Evolutionary conservation across 2,329 filamentous ascomycete genomes (phyloP).

Genomic region (Ciborinia camelliae): DNA sequence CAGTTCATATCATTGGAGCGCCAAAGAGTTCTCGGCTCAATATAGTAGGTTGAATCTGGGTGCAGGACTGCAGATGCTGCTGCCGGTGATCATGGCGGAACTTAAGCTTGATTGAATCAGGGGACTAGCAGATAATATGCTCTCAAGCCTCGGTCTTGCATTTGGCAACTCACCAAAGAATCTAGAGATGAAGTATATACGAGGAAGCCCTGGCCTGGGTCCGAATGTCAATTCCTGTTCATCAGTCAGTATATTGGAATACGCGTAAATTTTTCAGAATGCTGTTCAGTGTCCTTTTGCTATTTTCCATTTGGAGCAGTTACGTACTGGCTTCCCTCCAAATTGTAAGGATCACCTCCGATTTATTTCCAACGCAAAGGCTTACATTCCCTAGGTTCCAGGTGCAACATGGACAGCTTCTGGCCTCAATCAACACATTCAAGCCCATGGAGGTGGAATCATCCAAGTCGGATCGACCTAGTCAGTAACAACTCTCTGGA

Average conservation of each 20-base stretch:
- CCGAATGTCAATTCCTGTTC: not conserved
- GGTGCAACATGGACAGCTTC: conserved; percentile 35
- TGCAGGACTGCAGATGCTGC: not conserved
- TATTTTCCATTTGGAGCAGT: conserved; percentile 9
- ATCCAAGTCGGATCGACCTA: conserved; percentile 54
- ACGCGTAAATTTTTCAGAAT: not conserved
- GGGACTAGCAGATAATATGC: not conserved
- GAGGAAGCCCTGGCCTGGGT: not conserved
- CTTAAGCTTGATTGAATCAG: not conserved
- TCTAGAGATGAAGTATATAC: not conserved
- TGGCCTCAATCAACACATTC: conserved; percentile 51
- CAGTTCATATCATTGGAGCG: conserved; percentile 3
- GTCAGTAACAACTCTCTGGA: not conserved
- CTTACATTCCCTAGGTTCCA: conserved; percentile 26
- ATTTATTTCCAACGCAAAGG: not conserved
- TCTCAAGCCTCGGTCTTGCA: not conserved
- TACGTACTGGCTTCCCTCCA: conserved; percentile 12
- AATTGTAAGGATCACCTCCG: not conserved
- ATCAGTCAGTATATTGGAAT: not conserved
- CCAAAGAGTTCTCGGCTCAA: not conserved
- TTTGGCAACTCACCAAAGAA: not conserved
- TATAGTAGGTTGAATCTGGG: not conserved
- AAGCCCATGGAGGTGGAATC: conserved; percentile 65
- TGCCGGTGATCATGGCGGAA: not conserved
- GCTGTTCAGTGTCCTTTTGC: not conserved